Evolutionary conservation across 306 rosid genomes (phyloP).

Genomic region (Argentina anserina): DNA sequence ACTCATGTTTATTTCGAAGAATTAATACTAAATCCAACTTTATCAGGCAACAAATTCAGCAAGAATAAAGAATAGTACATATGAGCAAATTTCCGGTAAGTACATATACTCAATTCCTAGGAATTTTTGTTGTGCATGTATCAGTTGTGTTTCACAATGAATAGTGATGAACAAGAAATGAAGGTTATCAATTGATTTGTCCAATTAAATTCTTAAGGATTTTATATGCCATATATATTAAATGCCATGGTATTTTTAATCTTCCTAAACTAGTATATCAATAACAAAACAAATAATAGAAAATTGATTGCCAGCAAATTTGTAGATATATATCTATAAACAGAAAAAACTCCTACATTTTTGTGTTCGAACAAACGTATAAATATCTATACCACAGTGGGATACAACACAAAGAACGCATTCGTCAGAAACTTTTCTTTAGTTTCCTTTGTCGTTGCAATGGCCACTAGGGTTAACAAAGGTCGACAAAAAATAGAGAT

Average conservation of each 20-base stretch:
- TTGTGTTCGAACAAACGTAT: neutral
- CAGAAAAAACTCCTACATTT: too few species aligned
- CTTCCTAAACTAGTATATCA: neutral
- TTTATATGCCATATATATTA: neutral
- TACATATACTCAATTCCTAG: neutral
- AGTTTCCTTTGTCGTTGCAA: neutral
- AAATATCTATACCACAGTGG: neutral
- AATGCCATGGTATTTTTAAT: neutral
- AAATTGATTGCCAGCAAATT: neutral
- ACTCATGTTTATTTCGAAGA: too few species aligned
- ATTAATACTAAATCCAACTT: too few species aligned
- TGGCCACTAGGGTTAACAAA: neutral
- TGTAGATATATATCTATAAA: too few species aligned
- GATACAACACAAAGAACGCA: neutral
- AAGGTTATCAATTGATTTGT: neutral
- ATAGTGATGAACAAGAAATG: neutral
- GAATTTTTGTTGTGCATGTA: neutral
- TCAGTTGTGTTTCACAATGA: neutral
- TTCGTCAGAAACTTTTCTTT: neutral
- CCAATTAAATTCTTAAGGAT: neutral
- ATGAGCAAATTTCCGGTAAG: neutral
- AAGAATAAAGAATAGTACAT: neutral
- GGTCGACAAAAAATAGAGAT: constrained; percentile 49
- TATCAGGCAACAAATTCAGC: neutral
- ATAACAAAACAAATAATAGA: neutral